Evolutionary conservation across 2,329 filamentous ascomycete genomes (phyloP).

Genomic region (Arthrinium puccinioides): DNA sequence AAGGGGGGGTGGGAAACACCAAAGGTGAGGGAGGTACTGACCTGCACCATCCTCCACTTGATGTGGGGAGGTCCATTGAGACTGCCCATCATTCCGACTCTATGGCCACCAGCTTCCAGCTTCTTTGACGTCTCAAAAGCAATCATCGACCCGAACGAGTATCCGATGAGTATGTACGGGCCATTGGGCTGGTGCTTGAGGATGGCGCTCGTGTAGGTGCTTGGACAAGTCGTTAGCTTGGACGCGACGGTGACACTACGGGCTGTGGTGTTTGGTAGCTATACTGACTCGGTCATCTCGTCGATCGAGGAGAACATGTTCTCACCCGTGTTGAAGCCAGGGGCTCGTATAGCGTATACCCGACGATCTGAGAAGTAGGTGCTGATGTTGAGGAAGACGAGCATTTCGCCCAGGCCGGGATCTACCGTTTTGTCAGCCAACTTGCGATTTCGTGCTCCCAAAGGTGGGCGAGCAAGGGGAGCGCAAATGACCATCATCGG

Average conservation of each 20-base stretch:
- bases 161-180: conserved; percentile 38
- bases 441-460: too few relatives aligned
- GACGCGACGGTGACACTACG: too few relatives aligned
- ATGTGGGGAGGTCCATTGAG: conserved; percentile 37
- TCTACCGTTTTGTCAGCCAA: too few relatives aligned
- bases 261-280: too few relatives aligned
- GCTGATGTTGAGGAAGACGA: conserved; percentile 8
- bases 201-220: conserved; percentile 29
- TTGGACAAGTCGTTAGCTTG: conserved; percentile 12
- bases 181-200: conserved; percentile 30
- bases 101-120: conserved; percentile 26
- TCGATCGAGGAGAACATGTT: conserved; percentile 22
- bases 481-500: too few relatives aligned
- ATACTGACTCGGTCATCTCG: conserved; percentile 17
- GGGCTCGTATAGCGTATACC: conserved; percentile 7
- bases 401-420: conserved; percentile 8
- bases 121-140: conserved; percentile 36
- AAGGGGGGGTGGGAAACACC: too few relatives aligned
- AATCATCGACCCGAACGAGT: conserved; percentile 35
- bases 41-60: conserved; percentile 23
- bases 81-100: conserved; percentile 29
- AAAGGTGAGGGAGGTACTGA: not conserved
- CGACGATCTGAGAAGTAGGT: conserved; percentile 5
- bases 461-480: too few relatives aligned
- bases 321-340: conserved; percentile 26